A percentile compares a stretch with the other conserved stretches of the same genome.
Evolutionary conservation across 352 stramenopile genomes (phyloP).

Genomic region (Globisporangium solare): DNA sequence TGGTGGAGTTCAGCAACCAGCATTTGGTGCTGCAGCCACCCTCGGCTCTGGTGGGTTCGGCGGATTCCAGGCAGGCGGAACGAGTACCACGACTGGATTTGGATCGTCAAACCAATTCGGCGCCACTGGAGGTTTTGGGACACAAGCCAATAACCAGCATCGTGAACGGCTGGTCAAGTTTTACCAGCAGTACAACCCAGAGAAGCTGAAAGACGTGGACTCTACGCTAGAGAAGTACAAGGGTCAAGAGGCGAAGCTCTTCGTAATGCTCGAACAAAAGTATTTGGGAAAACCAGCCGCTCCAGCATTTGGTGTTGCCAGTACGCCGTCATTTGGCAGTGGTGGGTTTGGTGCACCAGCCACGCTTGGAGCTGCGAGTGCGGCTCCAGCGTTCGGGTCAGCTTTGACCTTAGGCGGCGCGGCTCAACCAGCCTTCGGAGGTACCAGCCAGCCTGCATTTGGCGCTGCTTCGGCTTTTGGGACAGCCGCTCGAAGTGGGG

Average conservation of each 20-base stretch:
- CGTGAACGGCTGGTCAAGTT: constrained; percentile 57
- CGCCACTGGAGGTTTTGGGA: constrained; percentile 16
- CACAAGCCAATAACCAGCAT: constrained; percentile 20
- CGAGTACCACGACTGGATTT: constrained; percentile 9
- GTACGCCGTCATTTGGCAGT: constrained; percentile 27
- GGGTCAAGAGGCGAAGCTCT: constrained; percentile 59
- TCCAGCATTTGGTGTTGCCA: constrained; percentile 37
- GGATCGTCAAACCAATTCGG: constrained; percentile 31
- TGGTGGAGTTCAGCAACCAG: constrained; percentile 1
- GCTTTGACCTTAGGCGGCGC: constrained; percentile 38
- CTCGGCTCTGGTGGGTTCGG: constrained; percentile 16
- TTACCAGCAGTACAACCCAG: constrained; percentile 71
- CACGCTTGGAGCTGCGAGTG: constrained; percentile 31
- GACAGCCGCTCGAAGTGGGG: constrained; percentile 4
- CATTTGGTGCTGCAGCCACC: constrained; percentile 10
- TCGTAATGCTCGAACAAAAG: constrained; percentile 75
- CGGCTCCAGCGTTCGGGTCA: constrained; percentile 43
- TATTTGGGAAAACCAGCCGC: constrained; percentile 34
- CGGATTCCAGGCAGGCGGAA: constrained; percentile 3
- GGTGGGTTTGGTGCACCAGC: constrained; percentile 48
- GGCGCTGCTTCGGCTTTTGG: constrained; percentile 19
- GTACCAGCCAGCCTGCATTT: constrained; percentile 24
- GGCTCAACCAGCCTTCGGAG: constrained; percentile 14
- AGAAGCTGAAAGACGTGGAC: constrained; percentile 66
- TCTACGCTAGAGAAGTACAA: constrained; percentile 71